Conservation (phyloP, 2,329 filamentous ascomycete species). For the Clonostachys chloroleuca region DNA sequence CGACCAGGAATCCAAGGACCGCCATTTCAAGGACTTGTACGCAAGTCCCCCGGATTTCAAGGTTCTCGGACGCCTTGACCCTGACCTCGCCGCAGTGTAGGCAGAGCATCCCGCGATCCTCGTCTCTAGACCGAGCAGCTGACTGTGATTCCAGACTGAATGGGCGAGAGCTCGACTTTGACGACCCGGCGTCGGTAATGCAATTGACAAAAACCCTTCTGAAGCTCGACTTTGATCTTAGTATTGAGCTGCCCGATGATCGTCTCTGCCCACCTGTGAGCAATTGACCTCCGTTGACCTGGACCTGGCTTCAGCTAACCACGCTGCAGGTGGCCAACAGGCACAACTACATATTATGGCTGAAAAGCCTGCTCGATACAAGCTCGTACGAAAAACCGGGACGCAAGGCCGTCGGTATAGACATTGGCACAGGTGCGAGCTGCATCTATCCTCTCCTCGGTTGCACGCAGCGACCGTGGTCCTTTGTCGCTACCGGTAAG, state of each 20-base stretch:
- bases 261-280: slow-evolving; percentile 81
- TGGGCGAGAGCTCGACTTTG: slow-evolving; percentile 67
- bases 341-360: slow-evolving; percentile 87
- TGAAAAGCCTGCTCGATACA: slow-evolving; percentile 76
- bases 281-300: slow-evolving; percentile 1
- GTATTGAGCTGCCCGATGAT: slow-evolving; percentile 68
- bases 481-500: slow-evolving; percentile 60
- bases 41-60: slow-evolving; percentile 33
- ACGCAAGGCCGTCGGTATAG: slow-evolving; percentile 63
- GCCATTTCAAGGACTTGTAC: slow-evolving; percentile 33
- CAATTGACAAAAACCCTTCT: slow-evolving; percentile 79
- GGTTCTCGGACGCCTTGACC: slow-evolving; percentile 31
- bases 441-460: slow-evolving; percentile 87
- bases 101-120: slow-evolving; percentile 1
- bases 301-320: background rate
- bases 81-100: slow-evolving; percentile 35
- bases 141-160: slow-evolving; percentile 19
- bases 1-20: slow-evolving; percentile 9
- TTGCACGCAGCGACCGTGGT: slow-evolving; percentile 68
- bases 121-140: background rate
- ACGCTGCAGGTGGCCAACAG: slow-evolving; percentile 50
- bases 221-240: slow-evolving; percentile 68
- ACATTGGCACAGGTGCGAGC: slow-evolving; percentile 87
- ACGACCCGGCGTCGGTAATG: slow-evolving; percentile 70
- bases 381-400: slow-evolving; percentile 46